Evolutionary conservation across 352 stramenopile species (phyloP).

Genomic region (Pythium phragmitis): DNA sequence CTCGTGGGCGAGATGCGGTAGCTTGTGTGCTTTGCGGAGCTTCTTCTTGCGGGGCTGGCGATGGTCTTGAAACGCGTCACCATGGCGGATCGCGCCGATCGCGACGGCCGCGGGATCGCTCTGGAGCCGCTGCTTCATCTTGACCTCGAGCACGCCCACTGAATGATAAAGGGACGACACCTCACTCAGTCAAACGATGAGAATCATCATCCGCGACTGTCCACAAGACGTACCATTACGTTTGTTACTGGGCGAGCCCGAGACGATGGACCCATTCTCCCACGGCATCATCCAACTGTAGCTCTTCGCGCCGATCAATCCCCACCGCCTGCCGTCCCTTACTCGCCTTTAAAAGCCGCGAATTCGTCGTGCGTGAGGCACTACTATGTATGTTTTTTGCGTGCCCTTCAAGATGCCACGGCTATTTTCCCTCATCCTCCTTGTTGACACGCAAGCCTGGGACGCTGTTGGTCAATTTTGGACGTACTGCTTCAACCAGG

Average conservation of each 20-base stretch:
- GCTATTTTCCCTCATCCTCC: too few species aligned
- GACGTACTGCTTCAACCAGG: too few species aligned
- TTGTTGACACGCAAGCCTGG: too few species aligned
- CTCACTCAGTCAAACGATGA: not conserved
- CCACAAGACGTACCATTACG: conserved; percentile 43
- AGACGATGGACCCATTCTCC: conserved; percentile 28
- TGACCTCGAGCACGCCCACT: conserved; percentile 65
- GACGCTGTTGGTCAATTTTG: not conserved
- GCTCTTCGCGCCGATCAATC: not conserved
- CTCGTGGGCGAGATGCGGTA: conserved; percentile 37
- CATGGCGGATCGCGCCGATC: conserved; percentile 37
- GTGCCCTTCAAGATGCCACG: too few species aligned
- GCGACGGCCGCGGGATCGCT: conserved; percentile 47
- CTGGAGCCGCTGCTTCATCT: conserved; percentile 65
- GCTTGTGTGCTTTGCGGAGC: conserved; percentile 33
- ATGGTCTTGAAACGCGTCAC: not conserved
- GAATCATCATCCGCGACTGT: too few species aligned
- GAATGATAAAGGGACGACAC: not conserved
- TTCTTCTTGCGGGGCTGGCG: conserved; percentile 35
- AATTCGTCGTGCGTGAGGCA: too few species aligned
- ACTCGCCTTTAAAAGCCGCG: too few species aligned
- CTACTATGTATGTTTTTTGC: too few species aligned
- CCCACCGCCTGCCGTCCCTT: too few species aligned
- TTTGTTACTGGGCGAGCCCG: conserved; percentile 37
- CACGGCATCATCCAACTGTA: conserved; percentile 27